Base-by-base conservation (phyloP, 345 rosid genomes). In the Melastoma malabathricum region DNA sequence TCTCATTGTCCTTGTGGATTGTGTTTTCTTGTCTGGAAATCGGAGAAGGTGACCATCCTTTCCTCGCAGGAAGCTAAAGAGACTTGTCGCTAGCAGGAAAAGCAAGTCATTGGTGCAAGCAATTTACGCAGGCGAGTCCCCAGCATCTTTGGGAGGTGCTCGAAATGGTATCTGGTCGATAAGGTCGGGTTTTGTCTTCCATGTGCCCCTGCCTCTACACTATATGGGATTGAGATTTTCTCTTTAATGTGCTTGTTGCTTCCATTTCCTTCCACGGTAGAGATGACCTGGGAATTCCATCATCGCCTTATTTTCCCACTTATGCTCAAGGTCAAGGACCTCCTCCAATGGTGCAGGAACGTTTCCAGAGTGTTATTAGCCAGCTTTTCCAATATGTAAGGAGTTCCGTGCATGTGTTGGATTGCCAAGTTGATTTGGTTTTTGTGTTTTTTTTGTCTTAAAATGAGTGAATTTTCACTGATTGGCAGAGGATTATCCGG, bases 401-500 rank as follows among this genome's bases (percentile, higher is more conserved):
- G 59, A 13, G 63, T 5, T 5, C 34, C 15, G 39, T 38, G 44
- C 8, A n/a, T n/a, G n/a, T n/a, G n/a, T 18, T 17, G 17, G 19
- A 3, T 13, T 64, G 48, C 59, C 54, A 13, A n/a, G n/a, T n/a
- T n/a, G n/a, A n/a, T n/a, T n/a, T n/a, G n/a, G n/a, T n/a, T n/a
- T n/a, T 46, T 16, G 49, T 51, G 44, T 15, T 55, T 39, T 61
- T 43, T 48, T 50, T 10, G 25, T 9, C 0, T 1, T 17, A 29
- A 44, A 47, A 63, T 15, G 50, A 47, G 59, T 18, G 55, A 20
- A n/a, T n/a, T 54, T 60, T 49, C 7, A 45, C 68, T 18, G 19
- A 18, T 44, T n/a, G n/a, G n/a, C 61, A 92, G 98, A 87, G 98
- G 71, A 87, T 92, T 57, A 84, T 92, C 62, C 84, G 98, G 3